Evolutionary conservation across 805 yeast species (phyloP), one percentile per base, ranked within the genome.

Genomic region (Pichia eremophila): DNA sequence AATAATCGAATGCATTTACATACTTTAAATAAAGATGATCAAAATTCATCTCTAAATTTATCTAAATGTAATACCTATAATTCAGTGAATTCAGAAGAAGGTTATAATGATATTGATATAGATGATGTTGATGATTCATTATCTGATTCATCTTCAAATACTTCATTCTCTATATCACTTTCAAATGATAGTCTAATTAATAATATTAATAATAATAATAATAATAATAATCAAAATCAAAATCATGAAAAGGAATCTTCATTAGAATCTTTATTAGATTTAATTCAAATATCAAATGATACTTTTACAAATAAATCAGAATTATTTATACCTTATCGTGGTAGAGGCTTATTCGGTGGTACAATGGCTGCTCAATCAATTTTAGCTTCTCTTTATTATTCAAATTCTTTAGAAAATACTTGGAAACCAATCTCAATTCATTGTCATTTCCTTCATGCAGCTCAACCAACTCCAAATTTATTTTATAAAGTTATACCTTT

Each of bases 261-360:
- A 1, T 36, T 61, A 5, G 66, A 63, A 40, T 29, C 44, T 9
- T 53, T 60, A 18, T 50, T 65, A 11, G 57, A 53, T 12, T 46
- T 65, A 27, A 46, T 49, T 17, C 51, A 49, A 22, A 45, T 60
- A 4, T 55, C 53, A 5, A 31, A 41, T 12, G 56, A 62, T 43
- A 52, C 49, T 6, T 65, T 51, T 41, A 51, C 54, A 7, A 64
- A 61, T 41, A 50, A 47, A 2, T 51, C 64, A 0, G 55, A 57
- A 18, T 49, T 66, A 8, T 59, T 54, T 31, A 69, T 75, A 4
- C 79, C 79, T 2, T 67, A 66, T 7, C 74, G 77, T 0, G 83
- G 85, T 2, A 65, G 82, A 40, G 87, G 86, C 2, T 77, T 82
- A 0, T 83, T 81, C 64, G 89, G 89, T 2, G 89, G 90, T 10